phyloP scores from a whole-genome alignment of 768 basidiomycete species.

The Lactifluus pinguis region DNA sequence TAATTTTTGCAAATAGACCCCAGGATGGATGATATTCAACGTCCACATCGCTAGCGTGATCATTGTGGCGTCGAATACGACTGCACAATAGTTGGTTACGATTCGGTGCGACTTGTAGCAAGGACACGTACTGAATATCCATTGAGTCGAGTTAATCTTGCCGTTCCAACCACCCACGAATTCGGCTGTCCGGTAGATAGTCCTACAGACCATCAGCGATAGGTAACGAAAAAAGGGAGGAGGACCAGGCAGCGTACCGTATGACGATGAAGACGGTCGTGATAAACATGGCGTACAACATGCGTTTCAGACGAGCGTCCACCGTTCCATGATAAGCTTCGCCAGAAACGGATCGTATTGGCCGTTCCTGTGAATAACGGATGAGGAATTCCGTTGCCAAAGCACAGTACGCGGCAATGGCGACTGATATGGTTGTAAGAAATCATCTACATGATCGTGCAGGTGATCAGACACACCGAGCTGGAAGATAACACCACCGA shows the following conservation, averaged over 20 bases:
- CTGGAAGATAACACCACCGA: constrained; percentile 15
- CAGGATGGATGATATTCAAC: constrained; percentile 11
- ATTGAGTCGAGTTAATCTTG: constrained; percentile 8
- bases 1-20: not conserved
- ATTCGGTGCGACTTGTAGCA: not conserved
- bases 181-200: constrained; percentile 11
- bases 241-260: not conserved
- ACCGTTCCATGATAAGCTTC: not conserved
- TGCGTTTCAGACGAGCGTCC: not conserved
- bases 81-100: not conserved
- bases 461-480: not conserved
- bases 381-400: too few species aligned
- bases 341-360: not conserved
- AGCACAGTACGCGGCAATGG: not conserved
- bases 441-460: not conserved
- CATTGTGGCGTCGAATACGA: constrained; percentile 15
- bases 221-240: not conserved
- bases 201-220: not conserved
- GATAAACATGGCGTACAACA: constrained; percentile 2
- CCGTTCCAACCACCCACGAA: constrained; percentile 12
- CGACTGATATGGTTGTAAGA: not conserved
- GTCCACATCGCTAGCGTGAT: constrained; percentile 13
- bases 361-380: too few species aligned
- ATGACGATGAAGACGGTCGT: constrained; percentile 16
- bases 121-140: constrained; percentile 8